Base-by-base conservation (phyloP, 345 rosid genomes). In the Aethionema arabicum region DNA sequence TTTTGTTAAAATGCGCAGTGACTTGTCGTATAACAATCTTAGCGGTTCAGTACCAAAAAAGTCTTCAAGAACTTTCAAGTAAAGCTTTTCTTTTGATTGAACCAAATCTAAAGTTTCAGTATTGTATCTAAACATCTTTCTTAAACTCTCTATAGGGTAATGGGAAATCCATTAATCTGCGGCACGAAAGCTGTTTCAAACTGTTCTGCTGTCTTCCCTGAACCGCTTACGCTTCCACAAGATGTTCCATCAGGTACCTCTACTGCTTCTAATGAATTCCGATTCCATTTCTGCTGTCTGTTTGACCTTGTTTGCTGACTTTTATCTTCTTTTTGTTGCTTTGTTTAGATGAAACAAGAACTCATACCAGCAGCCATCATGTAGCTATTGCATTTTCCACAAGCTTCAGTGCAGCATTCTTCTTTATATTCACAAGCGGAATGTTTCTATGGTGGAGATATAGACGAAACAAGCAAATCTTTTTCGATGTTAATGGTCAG, bases 401-500 rank as follows among this genome's bases (percentile, higher is more conserved):
- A 37, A 93, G 97, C 81, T 90, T 87, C 66, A 78, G 90, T 32
- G 90, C 95, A 52, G 95, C 88, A 13, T 88, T 90, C 67, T 72
- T 73, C 36, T 45, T 79, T 55, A 72, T 90, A 30, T 61, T 81
- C 33, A 52, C 79, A 10, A 73, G 86, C 0, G 90, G 82, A 29
- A 67, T 88, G 35, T 76, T 86, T 59, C 79, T 93, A 48, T 90
- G 99, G 96, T 88, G 87, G 96, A 83, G 96, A 69, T 88, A 86
- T 47, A 72, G 98, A 29, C 85, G 52, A 65, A 95, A 90, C 80
- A 83, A 90, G 73, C 98, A 90, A 72, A 86, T 95, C 54, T 95
- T 95, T 84, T 90, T 95, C 68, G 99, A 90, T 48, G 95, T 95
- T 60, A 88, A 95, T 76, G 99, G 99, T 95, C 62, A 66, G 85